Evolutionary conservation across 148 eudicot genomes (phyloP), one percentile per base, ranked within the genome.

Genomic region (Chenopodium formosanum): DNA sequence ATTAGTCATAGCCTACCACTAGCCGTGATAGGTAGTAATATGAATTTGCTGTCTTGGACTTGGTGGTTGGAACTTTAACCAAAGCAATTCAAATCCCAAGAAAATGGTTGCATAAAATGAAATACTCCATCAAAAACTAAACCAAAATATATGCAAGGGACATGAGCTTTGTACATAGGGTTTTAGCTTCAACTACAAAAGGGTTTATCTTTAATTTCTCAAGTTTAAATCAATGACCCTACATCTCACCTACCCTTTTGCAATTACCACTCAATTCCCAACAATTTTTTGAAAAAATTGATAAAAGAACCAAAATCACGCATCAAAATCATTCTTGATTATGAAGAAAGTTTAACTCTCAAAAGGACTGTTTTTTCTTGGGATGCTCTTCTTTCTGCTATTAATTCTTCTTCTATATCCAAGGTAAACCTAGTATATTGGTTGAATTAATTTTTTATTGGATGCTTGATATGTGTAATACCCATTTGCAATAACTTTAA

Each of bases 321-420:
- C 23, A 67, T 16, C 68, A 81, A 81, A 81, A 34, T 64, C n/a
- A 68, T 81, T 22, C 83, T 81, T 52, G 79, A 81, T 76, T 81
- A 79, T 76, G 79, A 81, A 81, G 67, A 23, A 23, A 75, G 4
- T 29, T 66, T 23, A 1, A 67, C 79, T 58, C 75, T 81, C 19
- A 52, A 81, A 67, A 75, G 44, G 20, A 75, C 75, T 22, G 83
- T 62, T n/a, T 75, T 81, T 75, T 75, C 89, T 4, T 86, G 86
- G 85, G 76, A 76, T 70, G 52, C 87, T 47, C 73, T 88, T 37
- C 67, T 88, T 52, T 32, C 80, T 74, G 74, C 86, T 66, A 87
- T 90, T 66, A 50, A 52, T 22, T 74, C 78, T 50, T 81, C 83
- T 50, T 81, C 83, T 6, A 53, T 87, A 32, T 64, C 79, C 68